A percentile compares a stretch with the other conserved stretches of the same genome.
Conservation (phyloP, 768 basidiomycete genomes). For the Mycena capillaripes region DNA sequence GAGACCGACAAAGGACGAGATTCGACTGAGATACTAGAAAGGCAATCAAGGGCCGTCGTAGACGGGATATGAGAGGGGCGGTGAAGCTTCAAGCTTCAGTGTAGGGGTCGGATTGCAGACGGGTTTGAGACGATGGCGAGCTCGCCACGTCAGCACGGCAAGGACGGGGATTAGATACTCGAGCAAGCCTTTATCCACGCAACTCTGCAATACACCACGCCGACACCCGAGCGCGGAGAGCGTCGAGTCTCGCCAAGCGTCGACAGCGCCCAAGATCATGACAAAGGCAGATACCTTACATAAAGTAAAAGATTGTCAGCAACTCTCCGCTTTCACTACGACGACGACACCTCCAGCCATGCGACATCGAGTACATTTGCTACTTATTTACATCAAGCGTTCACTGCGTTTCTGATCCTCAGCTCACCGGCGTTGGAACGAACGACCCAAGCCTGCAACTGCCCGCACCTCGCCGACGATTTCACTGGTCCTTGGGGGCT, state of each 20-base stretch:
- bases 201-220: neutral
- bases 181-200: neutral
- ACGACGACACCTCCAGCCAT: constrained; percentile 5
- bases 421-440: neutral
- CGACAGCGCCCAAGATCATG: constrained; percentile 1
- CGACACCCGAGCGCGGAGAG: no score
- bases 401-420: neutral
- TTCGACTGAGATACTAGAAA: neutral
- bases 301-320: constrained; percentile 17
- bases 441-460: neutral
- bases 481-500: constrained; percentile 27
- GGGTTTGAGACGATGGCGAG: neutral
- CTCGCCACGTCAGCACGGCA: constrained; percentile 10
- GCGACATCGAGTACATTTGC: constrained; percentile 19
- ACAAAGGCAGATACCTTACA: constrained; percentile 24
- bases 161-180: constrained; percentile 12
- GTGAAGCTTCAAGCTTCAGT: constrained; percentile 26
- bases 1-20: no score
- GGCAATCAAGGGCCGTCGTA: constrained; percentile 1
- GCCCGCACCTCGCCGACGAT: neutral
- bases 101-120: neutral
- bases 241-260: neutral
- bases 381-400: constrained; percentile 26
- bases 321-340: constrained; percentile 19
- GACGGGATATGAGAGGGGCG: neutral